Percentiles rank a stretch among this genome's conserved stretches.
Evolutionary conservation across 352 stramenopile genomes (phyloP).

Genomic region (Pythium plurisporium): DNA sequence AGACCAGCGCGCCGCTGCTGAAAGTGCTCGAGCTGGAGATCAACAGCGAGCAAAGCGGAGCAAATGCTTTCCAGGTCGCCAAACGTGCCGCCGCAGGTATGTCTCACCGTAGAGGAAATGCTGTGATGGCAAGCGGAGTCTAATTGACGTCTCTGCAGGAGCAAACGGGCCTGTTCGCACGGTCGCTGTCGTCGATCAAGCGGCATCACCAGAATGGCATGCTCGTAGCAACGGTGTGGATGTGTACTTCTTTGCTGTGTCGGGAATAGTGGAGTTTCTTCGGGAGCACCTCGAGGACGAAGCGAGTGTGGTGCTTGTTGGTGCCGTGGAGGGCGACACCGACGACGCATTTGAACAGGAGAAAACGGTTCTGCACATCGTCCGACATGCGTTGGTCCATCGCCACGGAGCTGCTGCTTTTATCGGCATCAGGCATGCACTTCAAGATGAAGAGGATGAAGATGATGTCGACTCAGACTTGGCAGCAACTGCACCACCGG

Average conservation of each 20-base stretch:
- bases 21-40: slow-evolving; percentile 24
- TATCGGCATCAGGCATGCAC: not conserved
- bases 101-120: no score
- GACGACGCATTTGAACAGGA: not conserved
- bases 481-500: not conserved
- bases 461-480: not conserved
- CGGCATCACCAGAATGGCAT: slow-evolving; percentile 14
- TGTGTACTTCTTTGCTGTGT: slow-evolving; percentile 24
- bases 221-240: slow-evolving; percentile 17
- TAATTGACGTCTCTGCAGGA: no score
- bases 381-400: slow-evolving; percentile 14
- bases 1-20: not conserved
- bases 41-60: slow-evolving; percentile 2
- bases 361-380: not conserved
- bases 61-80: slow-evolving; percentile 6
- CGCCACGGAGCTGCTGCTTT: slow-evolving; percentile 1
- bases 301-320: not conserved
- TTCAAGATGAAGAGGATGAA: not conserved
- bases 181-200: slow-evolving; percentile 16
- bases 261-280: slow-evolving; percentile 24
- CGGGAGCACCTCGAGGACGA: slow-evolving; percentile 3
- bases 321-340: not conserved
- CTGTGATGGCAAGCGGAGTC: no score
- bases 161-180: not conserved
- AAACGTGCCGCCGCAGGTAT: slow-evolving; percentile 17